These are phyloP conservation scores for Hirsutella thompsonii DNA, from an alignment of 2,329 filamentous ascomycete species.

Conservation along the genomic window DNA sequence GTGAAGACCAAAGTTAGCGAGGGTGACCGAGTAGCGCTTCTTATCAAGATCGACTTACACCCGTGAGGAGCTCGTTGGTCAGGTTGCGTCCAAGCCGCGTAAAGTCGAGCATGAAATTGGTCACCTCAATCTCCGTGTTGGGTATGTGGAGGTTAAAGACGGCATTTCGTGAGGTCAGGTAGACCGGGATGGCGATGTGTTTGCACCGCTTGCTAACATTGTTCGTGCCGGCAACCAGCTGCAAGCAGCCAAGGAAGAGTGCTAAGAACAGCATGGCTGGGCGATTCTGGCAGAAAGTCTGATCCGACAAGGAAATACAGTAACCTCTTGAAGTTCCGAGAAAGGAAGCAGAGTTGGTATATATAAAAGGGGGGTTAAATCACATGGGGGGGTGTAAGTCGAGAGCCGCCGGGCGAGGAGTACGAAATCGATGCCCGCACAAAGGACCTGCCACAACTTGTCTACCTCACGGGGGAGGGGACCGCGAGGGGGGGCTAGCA, in stretches of 20 bases:
- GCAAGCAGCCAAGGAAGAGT: slow-evolving; percentile 8
- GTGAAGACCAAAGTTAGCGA: background rate
- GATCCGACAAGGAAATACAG: too few relatives aligned
- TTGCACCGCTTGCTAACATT: slow-evolving; percentile 25
- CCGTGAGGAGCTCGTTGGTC: slow-evolving; percentile 27
- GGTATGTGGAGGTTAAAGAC: slow-evolving; percentile 36
- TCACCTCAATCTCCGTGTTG: slow-evolving; percentile 40
- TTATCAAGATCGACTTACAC: slow-evolving; percentile 26
- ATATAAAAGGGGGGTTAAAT: too few relatives aligned
- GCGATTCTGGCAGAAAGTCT: slow-evolving; percentile 5
- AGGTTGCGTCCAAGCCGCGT: slow-evolving; percentile 37
- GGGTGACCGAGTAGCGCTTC: too few relatives aligned
- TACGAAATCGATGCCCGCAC: too few relatives aligned
- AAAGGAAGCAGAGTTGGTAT: too few relatives aligned
- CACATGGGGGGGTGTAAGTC: too few relatives aligned
- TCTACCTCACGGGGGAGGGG: too few relatives aligned
- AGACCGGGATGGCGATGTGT: slow-evolving; percentile 43
- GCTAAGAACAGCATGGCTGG: slow-evolving; percentile 4
- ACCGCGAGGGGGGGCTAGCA: too few relatives aligned
- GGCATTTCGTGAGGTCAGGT: slow-evolving; percentile 38
- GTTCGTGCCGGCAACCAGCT: slow-evolving; percentile 13
- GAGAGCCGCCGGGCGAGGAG: too few relatives aligned
- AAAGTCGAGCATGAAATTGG: slow-evolving; percentile 39
- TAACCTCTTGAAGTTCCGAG: too few relatives aligned
- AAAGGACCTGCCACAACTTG: too few relatives aligned